Percentiles rank a stretch among this genome's conserved stretches.
Evolutionary conservation across 306 rosid species (phyloP).

Genomic region (Vachellia collinsii): DNA sequence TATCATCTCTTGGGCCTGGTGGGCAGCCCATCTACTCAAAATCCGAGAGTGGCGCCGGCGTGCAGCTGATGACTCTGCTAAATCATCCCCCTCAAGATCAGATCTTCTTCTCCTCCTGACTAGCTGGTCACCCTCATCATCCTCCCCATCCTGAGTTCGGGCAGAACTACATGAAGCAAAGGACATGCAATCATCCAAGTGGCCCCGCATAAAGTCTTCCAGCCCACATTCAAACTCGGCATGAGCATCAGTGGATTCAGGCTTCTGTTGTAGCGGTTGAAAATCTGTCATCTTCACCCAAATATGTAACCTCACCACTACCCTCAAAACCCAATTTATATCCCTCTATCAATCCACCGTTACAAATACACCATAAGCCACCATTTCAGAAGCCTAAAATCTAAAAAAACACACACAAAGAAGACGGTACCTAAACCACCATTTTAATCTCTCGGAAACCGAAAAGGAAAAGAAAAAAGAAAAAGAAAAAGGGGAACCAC

Average conservation of each 20-base stretch:
- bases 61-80: slow-evolving; percentile 92
- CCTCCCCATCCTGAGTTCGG: slow-evolving; percentile 76
- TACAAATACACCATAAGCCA: slow-evolving; percentile 35
- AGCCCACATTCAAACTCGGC: slow-evolving; percentile 81
- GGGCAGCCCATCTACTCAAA: slow-evolving; percentile 96
- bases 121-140: slow-evolving; percentile 86
- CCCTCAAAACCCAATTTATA: slow-evolving; percentile 45
- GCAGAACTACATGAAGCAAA: slow-evolving; percentile 94
- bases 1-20: slow-evolving; percentile 99
- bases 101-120: slow-evolving; percentile 92
- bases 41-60: slow-evolving; percentile 84
- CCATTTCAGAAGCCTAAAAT: slow-evolving; percentile 43
- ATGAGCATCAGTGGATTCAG: slow-evolving; percentile 82
- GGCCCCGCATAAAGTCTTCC: slow-evolving; percentile 95
- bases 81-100: slow-evolving; percentile 92
- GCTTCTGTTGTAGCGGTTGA: slow-evolving; percentile 90
- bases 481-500: slow-evolving; percentile 50
- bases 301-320: slow-evolving; percentile 42
- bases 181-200: slow-evolving; percentile 93
- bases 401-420: not conserved
- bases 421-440: slow-evolving; percentile 46
- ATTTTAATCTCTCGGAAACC: slow-evolving; percentile 55
- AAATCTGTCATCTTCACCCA: slow-evolving; percentile 77
- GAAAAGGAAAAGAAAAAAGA: slow-evolving; percentile 49
- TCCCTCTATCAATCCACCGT: slow-evolving; percentile 41